Percentiles rank a stretch among this genome's conserved stretches.
These are phyloP conservation scores for Dacryopinax primogenitus DNA, from an alignment of 768 basidiomycete species.

Conservation along the genomic window DNA sequence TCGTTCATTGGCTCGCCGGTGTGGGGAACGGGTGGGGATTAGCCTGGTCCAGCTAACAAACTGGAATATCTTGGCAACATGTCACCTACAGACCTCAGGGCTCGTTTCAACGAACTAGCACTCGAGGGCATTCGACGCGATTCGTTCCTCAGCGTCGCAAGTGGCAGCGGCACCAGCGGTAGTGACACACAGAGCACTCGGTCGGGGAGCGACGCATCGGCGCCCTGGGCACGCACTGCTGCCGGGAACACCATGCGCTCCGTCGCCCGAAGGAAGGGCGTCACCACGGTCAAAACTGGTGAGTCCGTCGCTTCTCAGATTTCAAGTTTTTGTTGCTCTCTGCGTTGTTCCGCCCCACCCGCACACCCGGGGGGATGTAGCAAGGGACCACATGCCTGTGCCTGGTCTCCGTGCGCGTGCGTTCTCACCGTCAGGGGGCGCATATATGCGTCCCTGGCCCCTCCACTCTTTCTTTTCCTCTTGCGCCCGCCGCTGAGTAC, in stretches of 20 bases:
- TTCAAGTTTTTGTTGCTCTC: background rate
- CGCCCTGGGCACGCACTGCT: background rate
- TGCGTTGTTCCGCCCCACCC: background rate
- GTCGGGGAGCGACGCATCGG: background rate
- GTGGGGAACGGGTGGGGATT: background rate
- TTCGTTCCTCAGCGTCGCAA: background rate
- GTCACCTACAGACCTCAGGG: background rate
- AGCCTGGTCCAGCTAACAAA: background rate
- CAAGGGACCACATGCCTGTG: conserved; percentile 4
- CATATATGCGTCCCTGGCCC: conserved; percentile 7
- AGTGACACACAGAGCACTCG: background rate
- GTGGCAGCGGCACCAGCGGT: background rate
- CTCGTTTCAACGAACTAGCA: conserved; percentile 1
- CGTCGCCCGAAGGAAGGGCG: background rate
- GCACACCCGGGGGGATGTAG: background rate
- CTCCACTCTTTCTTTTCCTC: background rate
- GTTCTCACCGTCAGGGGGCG: background rate
- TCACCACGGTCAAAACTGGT: background rate
- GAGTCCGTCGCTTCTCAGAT: no score
- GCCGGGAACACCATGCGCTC: background rate
- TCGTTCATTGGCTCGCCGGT: background rate
- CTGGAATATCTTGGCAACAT: background rate
- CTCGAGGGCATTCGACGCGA: background rate
- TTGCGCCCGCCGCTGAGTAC: background rate
- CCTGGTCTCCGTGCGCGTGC: background rate